A percentile compares a stretch with the other conserved stretches of the same genome.
These are phyloP conservation scores for Pogostemon cablin DNA, from an alignment of 257 asterid genomes.

Conservation along the genomic window DNA sequence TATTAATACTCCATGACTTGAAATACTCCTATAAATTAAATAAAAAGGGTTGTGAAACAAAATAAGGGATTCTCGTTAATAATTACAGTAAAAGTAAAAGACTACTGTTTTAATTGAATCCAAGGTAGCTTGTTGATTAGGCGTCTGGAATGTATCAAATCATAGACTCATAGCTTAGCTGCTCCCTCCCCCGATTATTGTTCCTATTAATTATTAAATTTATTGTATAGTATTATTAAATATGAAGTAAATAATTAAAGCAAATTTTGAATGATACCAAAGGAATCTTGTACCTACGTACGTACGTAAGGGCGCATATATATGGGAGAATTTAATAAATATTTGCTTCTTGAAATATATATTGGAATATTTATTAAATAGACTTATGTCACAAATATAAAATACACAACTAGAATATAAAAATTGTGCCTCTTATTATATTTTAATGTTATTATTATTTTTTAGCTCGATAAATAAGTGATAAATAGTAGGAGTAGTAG, in stretches of 20 bases:
- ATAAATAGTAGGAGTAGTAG: no score
- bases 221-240: not conserved
- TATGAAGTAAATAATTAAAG: slow-evolving; percentile 15
- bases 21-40: no score
- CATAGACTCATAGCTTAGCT: slow-evolving; percentile 17
- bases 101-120: slow-evolving; percentile 6
- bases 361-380: no score
- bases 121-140: not conserved
- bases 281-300: slow-evolving; percentile 12
- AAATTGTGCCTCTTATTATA: no score
- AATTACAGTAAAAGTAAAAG: slow-evolving; percentile 13
- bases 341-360: no score
- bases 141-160: slow-evolving; percentile 13
- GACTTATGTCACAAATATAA: no score
- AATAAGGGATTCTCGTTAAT: slow-evolving; percentile 15
- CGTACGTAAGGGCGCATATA: no score
- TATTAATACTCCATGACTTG: no score
- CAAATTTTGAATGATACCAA: slow-evolving; percentile 1
- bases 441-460: no score
- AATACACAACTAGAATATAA: no score
- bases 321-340: no score
- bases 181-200: slow-evolving; percentile 15
- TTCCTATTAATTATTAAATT: slow-evolving; percentile 23
- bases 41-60: not conserved
- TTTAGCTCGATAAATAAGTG: no score